Evolutionary conservation across 2,329 filamentous ascomycete genomes (phyloP), one percentile per base, ranked within the genome.

Genomic region (Venturia effusa): DNA sequence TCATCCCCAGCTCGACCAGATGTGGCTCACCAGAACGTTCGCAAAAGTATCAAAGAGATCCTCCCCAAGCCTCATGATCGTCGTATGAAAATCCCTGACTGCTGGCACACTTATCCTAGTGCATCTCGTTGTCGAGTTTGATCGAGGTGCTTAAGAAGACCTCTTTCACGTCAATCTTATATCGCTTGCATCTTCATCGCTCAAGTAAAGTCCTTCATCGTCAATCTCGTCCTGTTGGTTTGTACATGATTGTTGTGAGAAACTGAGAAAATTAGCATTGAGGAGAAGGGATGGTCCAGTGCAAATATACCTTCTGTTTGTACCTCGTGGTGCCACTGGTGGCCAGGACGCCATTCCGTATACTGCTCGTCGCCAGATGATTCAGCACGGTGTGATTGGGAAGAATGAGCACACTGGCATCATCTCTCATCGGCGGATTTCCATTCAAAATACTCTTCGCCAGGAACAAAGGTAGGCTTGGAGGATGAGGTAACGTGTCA

Each of bases 311-410:
- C 85, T 99, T 99, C 76, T 90, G 88, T 79, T 92, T 95, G 75
- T 97, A 99, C 74, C 94, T 84, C n/a, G 94, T 99, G 5, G 94
- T 99, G 17, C 91, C 93, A 71, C 92, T 97, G 6, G 96, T 95
- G 40, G 94, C 94, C 68, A 99, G 81, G 32, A 97, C 90, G 67
- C 93, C 92, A 69, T 96, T 92, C 79, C 96, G 97, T 76, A 99
- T 99, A 75, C 92, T 97, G 76, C 93, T 97, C 3, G 94, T 99
- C 60, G 93, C 93, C 69, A 99, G 80, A 75, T 99, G 94, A 69
- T 99, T 99, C 67, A 99, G 79, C 39, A 97, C 91, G 0, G 94
- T 97, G 72, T 99, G 93, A 71, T 97, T 99, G 17, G 94, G 94
- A 83, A 97, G 93, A 69, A 91, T 94, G 67, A 99, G 79, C 66